Evolutionary conservation across 805 yeast species (phyloP).

Genomic region (Yarrowia deformans): DNA sequence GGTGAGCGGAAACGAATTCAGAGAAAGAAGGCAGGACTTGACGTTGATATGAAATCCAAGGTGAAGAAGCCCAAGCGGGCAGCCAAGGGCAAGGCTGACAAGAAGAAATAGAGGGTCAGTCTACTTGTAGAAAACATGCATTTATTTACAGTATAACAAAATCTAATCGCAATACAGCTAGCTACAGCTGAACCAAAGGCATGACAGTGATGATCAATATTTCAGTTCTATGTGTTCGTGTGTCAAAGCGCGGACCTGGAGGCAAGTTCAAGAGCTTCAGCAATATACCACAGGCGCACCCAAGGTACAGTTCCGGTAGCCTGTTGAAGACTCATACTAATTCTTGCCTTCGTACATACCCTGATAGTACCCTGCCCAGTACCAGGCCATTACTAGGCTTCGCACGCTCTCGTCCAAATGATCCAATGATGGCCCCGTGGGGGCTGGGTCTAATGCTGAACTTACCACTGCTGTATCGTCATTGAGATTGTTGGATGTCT

Average conservation of each 20-base stretch:
- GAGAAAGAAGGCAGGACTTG: slow-evolving; percentile 52
- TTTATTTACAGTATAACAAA: not conserved
- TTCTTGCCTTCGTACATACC: slow-evolving; percentile 43
- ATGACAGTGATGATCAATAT: not conserved
- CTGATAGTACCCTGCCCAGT: slow-evolving; percentile 48
- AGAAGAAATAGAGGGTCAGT: slow-evolving; percentile 6
- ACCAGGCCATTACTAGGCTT: slow-evolving; percentile 46
- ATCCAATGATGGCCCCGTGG: slow-evolving; percentile 29
- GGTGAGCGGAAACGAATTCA: slow-evolving; percentile 73
- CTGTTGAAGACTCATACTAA: not conserved
- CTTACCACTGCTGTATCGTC: not conserved
- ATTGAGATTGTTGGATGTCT: not conserved
- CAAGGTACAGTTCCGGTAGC: no score
- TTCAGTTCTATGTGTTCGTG: not conserved
- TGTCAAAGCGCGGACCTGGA: no score
- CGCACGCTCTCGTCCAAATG: slow-evolving; percentile 43
- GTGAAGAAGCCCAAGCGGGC: slow-evolving; percentile 12
- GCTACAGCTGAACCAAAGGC: not conserved
- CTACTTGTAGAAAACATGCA: not conserved
- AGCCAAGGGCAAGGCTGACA: slow-evolving; percentile 5
- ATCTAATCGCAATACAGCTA: not conserved
- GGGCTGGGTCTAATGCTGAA: not conserved
- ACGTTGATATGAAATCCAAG: slow-evolving; percentile 17
- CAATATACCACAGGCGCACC: no score
- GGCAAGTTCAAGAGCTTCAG: no score